Conservation (phyloP, 139 green algal genomes). For the Chlamydomonas sphaeroides region DNA sequence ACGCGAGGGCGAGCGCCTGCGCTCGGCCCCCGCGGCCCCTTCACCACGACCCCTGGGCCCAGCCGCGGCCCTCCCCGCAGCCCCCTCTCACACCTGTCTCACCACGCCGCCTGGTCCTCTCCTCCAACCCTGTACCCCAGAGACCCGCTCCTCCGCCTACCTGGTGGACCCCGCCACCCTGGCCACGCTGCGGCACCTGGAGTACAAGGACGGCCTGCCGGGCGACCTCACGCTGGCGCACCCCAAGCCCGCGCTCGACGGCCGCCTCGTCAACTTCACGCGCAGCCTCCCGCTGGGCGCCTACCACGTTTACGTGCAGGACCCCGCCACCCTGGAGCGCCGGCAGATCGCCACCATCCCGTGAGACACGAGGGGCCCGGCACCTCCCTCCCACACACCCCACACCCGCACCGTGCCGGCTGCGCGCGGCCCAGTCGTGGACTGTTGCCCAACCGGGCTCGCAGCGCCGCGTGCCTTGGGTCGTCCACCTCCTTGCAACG, state of each 20-base stretch:
- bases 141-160: conserved; percentile 68
- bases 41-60: no score
- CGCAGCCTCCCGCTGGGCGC: conserved; percentile 59
- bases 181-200: conserved; percentile 60
- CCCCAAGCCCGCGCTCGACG: conserved; percentile 48
- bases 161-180: conserved; percentile 61
- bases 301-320: conserved; percentile 58
- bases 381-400: no score
- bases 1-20: no score
- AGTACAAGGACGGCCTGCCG: conserved; percentile 42
- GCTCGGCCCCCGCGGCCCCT: no score
- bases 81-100: background rate
- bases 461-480: no score
- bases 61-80: no score
- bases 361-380: no score
- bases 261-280: conserved; percentile 72
- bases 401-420: no score
- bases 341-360: conserved; percentile 59
- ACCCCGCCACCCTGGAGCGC: conserved; percentile 53
- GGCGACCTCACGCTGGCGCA: conserved; percentile 81
- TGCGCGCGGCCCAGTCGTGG: no score
- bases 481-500: no score
- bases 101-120: background rate
- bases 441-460: no score
- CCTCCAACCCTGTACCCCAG: conserved; percentile 35